Evolutionary conservation across 805 yeast genomes (phyloP).

Genomic region (Candida namnaoensis): DNA sequence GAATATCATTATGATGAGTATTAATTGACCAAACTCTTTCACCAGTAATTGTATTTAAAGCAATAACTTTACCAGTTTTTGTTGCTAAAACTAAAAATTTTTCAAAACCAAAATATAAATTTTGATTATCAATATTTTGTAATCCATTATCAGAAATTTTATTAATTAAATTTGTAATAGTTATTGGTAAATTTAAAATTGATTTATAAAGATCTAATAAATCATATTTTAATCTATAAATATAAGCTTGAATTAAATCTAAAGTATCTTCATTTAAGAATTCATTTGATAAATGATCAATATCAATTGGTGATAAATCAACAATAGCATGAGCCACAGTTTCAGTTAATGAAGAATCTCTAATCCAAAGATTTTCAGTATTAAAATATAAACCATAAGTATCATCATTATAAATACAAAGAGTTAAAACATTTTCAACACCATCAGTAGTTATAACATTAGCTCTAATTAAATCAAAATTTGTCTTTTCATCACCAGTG

Average conservation of each 20-base stretch:
- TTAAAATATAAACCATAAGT: conserved; percentile 7
- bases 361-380: conserved; percentile 23
- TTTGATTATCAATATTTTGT: conserved; percentile 1
- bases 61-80: conserved; percentile 30
- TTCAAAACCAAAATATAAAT: conserved; percentile 34
- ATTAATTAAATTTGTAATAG: too few relatives aligned
- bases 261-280: conserved; percentile 20
- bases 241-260: conserved; percentile 20
- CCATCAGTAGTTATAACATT: conserved; percentile 7
- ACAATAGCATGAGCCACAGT: conserved; percentile 25
- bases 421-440: conserved; percentile 5
- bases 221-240: conserved; percentile 23
- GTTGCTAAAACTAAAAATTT: conserved; percentile 35
- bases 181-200: neutral
- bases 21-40: conserved; percentile 28
- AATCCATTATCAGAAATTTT: neutral
- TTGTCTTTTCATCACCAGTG: conserved; percentile 7
- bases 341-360: conserved; percentile 33
- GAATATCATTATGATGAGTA: conserved; percentile 13
- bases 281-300: conserved; percentile 19
- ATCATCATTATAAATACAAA: conserved; percentile 6
- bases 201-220: neutral
- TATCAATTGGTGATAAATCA: conserved; percentile 9
- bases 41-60: conserved; percentile 33
- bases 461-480: conserved; percentile 3